phyloP scores from a whole-genome alignment of 2,329 filamentous ascomycete species.

The Hypoxylon sp. region DNA sequence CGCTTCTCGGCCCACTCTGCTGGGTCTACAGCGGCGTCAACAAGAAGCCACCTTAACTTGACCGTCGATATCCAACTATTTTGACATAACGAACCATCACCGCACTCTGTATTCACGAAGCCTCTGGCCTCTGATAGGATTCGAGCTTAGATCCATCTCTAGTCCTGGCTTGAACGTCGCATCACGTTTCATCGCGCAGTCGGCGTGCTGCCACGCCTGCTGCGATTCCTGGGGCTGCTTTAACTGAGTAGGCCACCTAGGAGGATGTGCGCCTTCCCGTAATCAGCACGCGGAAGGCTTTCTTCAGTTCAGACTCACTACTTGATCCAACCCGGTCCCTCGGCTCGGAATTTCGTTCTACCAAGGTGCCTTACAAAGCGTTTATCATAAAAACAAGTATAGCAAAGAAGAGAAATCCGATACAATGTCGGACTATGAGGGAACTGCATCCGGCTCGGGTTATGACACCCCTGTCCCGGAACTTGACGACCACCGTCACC shows the following conservation, averaged over 20 bases:
- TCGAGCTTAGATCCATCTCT: background rate
- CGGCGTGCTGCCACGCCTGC: slow-evolving; percentile 51
- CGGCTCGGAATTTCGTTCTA: too few species aligned
- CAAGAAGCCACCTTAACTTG: slow-evolving; percentile 97
- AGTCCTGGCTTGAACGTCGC: slow-evolving; percentile 29
- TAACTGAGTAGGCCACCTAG: slow-evolving; percentile 36
- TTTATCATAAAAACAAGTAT: too few species aligned
- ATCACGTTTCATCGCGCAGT: slow-evolving; percentile 41
- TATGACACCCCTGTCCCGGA: slow-evolving; percentile 80
- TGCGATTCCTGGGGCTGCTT: slow-evolving; percentile 44
- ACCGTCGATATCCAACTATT: slow-evolving; percentile 43
- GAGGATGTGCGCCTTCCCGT: slow-evolving; percentile 48
- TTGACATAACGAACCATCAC: slow-evolving; percentile 47
- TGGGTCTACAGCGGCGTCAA: slow-evolving; percentile 97
- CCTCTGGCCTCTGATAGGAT: slow-evolving; percentile 9
- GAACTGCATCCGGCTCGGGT: slow-evolving; percentile 65
- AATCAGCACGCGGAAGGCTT: slow-evolving; percentile 46
- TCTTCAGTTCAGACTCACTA: too few species aligned
- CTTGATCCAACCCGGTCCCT: too few species aligned
- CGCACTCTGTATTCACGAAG: slow-evolving; percentile 20
- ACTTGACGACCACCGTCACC: slow-evolving; percentile 86
- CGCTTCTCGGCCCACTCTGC: slow-evolving; percentile 89
- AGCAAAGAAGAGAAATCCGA: slow-evolving; percentile 44
- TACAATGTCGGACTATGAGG: slow-evolving; percentile 75
- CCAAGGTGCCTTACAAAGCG: too few species aligned